A percentile compares a stretch with the other conserved stretches of the same genome.
Conservation (phyloP, 2,329 filamentous ascomycete genomes). For the Fonsecaea pedrosoi region DNA sequence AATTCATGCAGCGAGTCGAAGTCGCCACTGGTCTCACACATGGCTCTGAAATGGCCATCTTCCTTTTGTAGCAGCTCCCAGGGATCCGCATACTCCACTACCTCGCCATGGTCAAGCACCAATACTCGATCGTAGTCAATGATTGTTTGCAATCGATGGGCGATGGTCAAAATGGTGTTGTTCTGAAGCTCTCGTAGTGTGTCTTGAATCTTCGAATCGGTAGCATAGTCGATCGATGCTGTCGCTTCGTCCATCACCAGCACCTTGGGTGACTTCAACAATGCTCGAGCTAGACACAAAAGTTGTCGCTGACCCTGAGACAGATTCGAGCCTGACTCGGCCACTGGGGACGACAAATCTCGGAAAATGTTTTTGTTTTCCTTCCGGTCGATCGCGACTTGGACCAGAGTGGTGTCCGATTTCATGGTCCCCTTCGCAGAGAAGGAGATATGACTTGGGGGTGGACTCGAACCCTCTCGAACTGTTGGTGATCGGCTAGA, state of each 20-base stretch:
- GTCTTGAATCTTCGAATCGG: conserved; percentile 93
- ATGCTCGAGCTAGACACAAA: conserved; percentile 86
- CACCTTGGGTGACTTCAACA: conserved; percentile 89
- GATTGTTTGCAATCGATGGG: conserved; percentile 93
- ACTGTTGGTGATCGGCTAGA: conserved; percentile 43
- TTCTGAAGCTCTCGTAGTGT: conserved; percentile 87
- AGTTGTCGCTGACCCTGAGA: conserved; percentile 96
- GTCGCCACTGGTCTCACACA: conserved; percentile 74
- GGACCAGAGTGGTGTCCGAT: conserved; percentile 36
- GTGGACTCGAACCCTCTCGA: conserved; percentile 24
- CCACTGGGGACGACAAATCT: conserved; percentile 80
- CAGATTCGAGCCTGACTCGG: conserved; percentile 90
- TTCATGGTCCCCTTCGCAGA: conserved; percentile 37
- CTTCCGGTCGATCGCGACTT: conserved; percentile 44
- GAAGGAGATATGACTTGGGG: conserved; percentile 38
- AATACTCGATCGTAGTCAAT: conserved; percentile 98
- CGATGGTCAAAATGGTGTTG: conserved; percentile 95
- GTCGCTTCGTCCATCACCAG: conserved; percentile 99
- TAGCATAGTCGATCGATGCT: conserved; percentile 95
- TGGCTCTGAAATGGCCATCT: conserved; percentile 68
- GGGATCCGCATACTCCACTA: conserved; percentile 91
- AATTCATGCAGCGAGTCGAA: conserved; percentile 63
- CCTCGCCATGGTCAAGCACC: conserved; percentile 85
- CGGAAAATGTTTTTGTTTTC: conserved; percentile 93
- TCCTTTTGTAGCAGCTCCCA: conserved; percentile 77